phyloP scores from a whole-genome alignment of 2,329 filamentous ascomycete species.

The Pseudogymnoascus sp. region DNA sequence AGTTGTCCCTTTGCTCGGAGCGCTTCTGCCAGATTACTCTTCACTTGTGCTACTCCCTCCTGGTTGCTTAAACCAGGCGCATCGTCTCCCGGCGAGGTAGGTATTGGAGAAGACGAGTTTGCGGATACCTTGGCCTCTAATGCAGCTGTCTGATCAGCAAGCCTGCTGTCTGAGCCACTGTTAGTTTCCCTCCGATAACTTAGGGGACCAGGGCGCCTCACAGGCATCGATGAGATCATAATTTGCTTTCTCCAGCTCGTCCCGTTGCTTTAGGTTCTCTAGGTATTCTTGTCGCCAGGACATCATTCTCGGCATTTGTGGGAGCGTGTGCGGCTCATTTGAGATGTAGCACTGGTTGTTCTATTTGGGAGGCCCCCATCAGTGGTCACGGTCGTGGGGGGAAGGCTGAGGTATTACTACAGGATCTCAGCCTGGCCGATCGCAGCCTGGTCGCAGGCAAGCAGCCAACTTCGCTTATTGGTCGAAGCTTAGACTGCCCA shows the following conservation, averaged over 20 bases:
- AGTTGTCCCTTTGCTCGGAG: conserved; percentile 67
- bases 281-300: conserved; percentile 76
- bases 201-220: conserved; percentile 38
- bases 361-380: background rate
- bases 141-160: conserved; percentile 60
- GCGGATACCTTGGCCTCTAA: conserved; percentile 53
- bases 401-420: conserved; percentile 9
- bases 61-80: conserved; percentile 25
- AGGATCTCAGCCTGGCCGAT: background rate
- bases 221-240: conserved; percentile 71
- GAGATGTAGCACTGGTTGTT: background rate
- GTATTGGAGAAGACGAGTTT: conserved; percentile 26
- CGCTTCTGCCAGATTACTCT: conserved; percentile 68
- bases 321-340: background rate
- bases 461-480: conserved; percentile 10
- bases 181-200: conserved; percentile 15
- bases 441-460: background rate
- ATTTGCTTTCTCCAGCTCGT: conserved; percentile 60
- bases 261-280: conserved; percentile 64
- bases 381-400: conserved; percentile 4
- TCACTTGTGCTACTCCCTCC: conserved; percentile 43
- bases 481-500: conserved; percentile 5
- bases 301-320: conserved; percentile 23
- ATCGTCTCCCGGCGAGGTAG: conserved; percentile 25
- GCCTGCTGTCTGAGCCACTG: conserved; percentile 49